These are phyloP conservation scores for Trichophyton simii DNA, from an alignment of 2,329 filamentous ascomycete species.

Conservation along the genomic window DNA sequence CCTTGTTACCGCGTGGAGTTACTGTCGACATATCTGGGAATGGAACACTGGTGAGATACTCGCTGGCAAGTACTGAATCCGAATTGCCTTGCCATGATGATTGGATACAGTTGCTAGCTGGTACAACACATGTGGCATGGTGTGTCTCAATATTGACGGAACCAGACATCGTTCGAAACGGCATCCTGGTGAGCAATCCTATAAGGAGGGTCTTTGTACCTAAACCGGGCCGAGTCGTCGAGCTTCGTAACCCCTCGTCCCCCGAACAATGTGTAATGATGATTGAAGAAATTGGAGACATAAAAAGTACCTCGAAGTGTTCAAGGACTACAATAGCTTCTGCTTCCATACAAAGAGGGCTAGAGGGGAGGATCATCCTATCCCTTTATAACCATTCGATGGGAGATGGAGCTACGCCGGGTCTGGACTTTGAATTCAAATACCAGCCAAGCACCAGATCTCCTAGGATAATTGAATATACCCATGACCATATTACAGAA, in stretches of 20 bases:
- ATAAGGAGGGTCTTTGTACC: not conserved
- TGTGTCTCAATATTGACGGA: not conserved
- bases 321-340: not conserved
- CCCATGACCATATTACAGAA: not conserved
- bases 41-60: not conserved
- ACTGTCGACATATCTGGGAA: not conserved
- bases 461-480: not conserved
- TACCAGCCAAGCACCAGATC: not conserved
- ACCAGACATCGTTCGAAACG: not conserved
- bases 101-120: not conserved
- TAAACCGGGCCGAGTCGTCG: not conserved
- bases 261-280: not conserved
- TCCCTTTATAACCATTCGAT: not conserved
- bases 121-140: not conserved
- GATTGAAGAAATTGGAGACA: not conserved
- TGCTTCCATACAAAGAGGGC: not conserved
- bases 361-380: not conserved
- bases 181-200: not conserved
- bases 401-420: not conserved
- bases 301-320: not conserved
- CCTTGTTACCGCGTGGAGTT: not conserved
- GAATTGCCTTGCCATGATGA: not conserved
- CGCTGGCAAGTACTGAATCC: not conserved
- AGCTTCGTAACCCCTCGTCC: not conserved
- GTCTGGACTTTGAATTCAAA: not conserved